These are phyloP conservation scores for Prunella vulgaris DNA, from an alignment of 257 asterid species.

Conservation along the genomic window DNA sequence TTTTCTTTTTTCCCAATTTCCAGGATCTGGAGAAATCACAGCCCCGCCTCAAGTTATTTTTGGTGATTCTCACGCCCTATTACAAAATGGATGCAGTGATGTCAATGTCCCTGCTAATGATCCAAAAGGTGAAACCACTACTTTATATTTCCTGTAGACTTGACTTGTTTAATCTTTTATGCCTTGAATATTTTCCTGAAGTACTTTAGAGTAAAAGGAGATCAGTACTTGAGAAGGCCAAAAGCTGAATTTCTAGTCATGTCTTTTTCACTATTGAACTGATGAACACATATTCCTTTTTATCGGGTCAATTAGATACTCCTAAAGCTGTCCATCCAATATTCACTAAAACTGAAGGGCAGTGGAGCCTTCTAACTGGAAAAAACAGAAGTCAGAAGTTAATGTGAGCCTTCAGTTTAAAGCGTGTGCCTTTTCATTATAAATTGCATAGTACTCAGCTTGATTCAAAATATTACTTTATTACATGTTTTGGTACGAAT, in stretches of 20 bases:
- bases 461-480: background rate
- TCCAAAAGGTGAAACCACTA: constrained; percentile 32
- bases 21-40: constrained; percentile 29
- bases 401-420: background rate
- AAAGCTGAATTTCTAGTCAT: background rate
- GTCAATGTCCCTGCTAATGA: constrained; percentile 20
- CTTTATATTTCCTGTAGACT: background rate
- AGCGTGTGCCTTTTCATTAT: background rate
- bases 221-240: constrained; percentile 6
- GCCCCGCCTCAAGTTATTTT: constrained; percentile 23
- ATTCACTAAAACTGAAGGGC: background rate
- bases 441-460: background rate
- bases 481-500: no score
- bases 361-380: background rate
- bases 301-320: background rate
- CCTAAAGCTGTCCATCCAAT: background rate
- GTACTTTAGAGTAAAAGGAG: background rate
- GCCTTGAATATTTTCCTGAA: background rate
- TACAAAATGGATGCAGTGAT: constrained; percentile 18
- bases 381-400: background rate
- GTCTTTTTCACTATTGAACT: background rate
- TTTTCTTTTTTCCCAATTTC: constrained; percentile 11
- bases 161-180: background rate
- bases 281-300: background rate
- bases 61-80: constrained; percentile 25